Conservation (phyloP, 2,329 filamentous ascomycete genomes). For the Exutisphaerella laricina region DNA sequence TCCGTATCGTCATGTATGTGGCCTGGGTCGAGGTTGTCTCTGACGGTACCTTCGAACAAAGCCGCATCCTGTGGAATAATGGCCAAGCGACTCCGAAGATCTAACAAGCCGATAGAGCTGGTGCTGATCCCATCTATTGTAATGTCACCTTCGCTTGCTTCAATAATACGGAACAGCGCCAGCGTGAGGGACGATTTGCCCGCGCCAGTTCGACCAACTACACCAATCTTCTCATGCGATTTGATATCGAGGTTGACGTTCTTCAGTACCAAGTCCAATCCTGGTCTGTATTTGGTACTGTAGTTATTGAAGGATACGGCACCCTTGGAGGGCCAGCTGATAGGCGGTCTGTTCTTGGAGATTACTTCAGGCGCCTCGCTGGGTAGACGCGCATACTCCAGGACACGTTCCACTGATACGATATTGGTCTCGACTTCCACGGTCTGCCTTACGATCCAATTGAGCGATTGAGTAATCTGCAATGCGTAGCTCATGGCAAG, state of each 20-base stretch:
- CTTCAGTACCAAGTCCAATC: constrained; percentile 86
- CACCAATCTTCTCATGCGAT: constrained; percentile 97
- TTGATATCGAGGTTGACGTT: constrained; percentile 90
- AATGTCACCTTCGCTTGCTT: constrained; percentile 74
- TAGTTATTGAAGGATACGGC: constrained; percentile 88
- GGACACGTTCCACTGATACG: constrained; percentile 92
- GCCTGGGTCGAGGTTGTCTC: constrained; percentile 92
- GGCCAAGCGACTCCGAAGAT: constrained; percentile 80
- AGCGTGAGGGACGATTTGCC: constrained; percentile 94
- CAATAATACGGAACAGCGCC: constrained; percentile 91
- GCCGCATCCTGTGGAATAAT: constrained; percentile 98
- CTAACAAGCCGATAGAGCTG: constrained; percentile 79
- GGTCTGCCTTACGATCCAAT: constrained; percentile 98
- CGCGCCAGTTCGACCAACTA: constrained; percentile 91
- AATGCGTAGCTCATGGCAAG: constrained; percentile 95
- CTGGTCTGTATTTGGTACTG: constrained; percentile 86
- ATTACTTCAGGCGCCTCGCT: constrained; percentile 94
- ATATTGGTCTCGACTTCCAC: constrained; percentile 99
- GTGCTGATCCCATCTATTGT: constrained; percentile 87
- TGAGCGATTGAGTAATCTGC: constrained; percentile 93
- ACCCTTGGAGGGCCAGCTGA: constrained; percentile 86
- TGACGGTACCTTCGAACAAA: constrained; percentile 85
- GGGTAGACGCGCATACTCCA: constrained; percentile 87
- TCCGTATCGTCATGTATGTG: constrained; percentile 96
- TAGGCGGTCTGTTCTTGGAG: constrained; percentile 75